These are phyloP conservation scores for Gossypium thurberi DNA, from an alignment of 345 rosid species.

Conservation along the genomic window DNA sequence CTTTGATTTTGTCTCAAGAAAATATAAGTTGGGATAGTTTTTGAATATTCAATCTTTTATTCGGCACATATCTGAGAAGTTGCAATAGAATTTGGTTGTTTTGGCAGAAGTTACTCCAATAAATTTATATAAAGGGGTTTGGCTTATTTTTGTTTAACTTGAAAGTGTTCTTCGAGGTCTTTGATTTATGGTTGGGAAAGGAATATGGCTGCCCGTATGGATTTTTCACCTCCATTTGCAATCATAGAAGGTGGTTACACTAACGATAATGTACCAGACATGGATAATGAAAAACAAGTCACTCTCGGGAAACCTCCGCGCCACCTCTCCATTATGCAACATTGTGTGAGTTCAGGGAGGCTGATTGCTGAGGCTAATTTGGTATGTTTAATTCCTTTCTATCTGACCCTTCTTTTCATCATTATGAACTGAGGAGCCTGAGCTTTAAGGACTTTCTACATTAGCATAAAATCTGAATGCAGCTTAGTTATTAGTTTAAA, in stretches of 20 bases:
- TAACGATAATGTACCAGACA: conserved; percentile 28
- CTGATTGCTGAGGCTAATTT: conserved; percentile 42
- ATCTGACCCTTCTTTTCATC: background rate
- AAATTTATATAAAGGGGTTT: conserved; percentile 1
- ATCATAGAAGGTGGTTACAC: conserved; percentile 44
- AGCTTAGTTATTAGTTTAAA: background rate
- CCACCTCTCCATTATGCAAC: conserved; percentile 41
- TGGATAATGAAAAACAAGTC: conserved; percentile 38
- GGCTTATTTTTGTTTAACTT: background rate
- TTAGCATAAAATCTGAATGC: background rate
- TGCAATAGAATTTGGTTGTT: background rate
- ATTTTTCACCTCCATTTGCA: conserved; percentile 44
- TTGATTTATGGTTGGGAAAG: conserved; percentile 36
- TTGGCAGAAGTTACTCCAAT: background rate
- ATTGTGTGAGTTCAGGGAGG: conserved; percentile 39
- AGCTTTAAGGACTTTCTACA: background rate
- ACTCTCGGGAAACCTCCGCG: conserved; percentile 70
- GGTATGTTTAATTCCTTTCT: conserved; percentile 29
- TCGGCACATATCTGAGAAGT: background rate
- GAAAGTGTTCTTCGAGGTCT: conserved; percentile 6
- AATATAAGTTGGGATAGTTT: conserved; percentile 3
- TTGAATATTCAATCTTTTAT: conserved; percentile 8
- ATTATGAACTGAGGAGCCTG: conserved; percentile 2
- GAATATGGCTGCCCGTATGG: conserved; percentile 53
- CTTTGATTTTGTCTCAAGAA: conserved; percentile 14